Base-by-base conservation (phyloP, 2,329 filamentous ascomycete species). In the Aspergillus ustus region DNA sequence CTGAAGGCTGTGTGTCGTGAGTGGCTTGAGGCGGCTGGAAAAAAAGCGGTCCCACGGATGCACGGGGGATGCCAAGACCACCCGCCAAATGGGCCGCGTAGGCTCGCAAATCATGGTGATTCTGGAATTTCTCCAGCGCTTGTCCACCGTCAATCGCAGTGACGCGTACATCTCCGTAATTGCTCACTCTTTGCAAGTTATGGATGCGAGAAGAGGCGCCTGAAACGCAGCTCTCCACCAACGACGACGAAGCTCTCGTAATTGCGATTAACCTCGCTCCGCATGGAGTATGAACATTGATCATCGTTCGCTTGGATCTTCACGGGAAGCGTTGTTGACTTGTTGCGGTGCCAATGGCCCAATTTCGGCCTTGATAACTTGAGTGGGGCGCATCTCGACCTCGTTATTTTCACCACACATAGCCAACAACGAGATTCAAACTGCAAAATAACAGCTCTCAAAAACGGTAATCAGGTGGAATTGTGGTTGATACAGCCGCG, bases 1-100 rank as follows among this genome's bases (percentile, higher is more conserved):
- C 25, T 34, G 37, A 34, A 50, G 22, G 48, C 15, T 28, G 20
- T 37, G 40, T 37, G 40, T 8, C 43, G 31, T 60, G 58, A 56
- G 28, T 56, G 58, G 52, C 52, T 37, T 46, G 22, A 48, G 29
- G 54, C 53, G 55, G 52, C 60, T 29, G 51, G 58, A 45, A 22
- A 50, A 57, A 46, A 60, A 50, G 54, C 31, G 52, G 55, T 52
- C 19, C 52, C 49, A 53, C 31, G 61, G 59, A 49, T 53, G 55
- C 31, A 59, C 43, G 56, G 59, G 54, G 53, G 49, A 50, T 67
- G 70, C 70, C 70, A 73, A 72, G 70, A 64, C 62, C 58, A 9
- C 19, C 59, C 58, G 59, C 57, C 59, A 44, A 61, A 64, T 66
- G 61, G 64, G 66, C 66, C 66, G 64, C 66, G 64, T 63, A 61